These are phyloP conservation scores for Oenanthe sinensis DNA, from an alignment of 129 eudicot species.

Conservation along the genomic window DNA sequence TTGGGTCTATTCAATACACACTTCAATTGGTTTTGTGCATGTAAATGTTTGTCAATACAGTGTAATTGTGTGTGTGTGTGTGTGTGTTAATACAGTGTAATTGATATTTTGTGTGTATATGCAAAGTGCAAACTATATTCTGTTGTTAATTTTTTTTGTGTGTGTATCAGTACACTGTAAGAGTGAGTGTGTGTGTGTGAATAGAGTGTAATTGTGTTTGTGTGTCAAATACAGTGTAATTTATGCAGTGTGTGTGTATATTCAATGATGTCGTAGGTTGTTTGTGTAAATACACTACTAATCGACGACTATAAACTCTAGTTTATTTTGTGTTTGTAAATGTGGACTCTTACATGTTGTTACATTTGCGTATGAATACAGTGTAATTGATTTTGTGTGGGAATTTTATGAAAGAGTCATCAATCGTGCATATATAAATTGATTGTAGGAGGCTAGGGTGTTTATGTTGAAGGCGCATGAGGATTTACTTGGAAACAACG, in stretches of 20 bases:
- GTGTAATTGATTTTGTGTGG: neutral
- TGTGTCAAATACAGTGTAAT: neutral
- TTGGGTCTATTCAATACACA: neutral
- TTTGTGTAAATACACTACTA: neutral
- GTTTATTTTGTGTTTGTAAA: neutral
- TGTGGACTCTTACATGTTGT: neutral
- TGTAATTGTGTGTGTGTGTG: neutral
- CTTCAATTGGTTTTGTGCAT: neutral
- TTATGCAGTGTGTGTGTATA: no score
- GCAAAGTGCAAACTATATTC: no score
- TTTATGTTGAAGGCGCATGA: constrained; percentile 58
- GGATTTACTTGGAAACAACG: constrained; percentile 37
- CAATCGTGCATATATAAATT: constrained; percentile 1
- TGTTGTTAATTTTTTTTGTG: no score
- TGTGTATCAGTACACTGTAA: no score
- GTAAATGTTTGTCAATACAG: neutral
- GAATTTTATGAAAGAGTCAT: no score
- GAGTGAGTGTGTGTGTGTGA: no score
- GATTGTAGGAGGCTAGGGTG: constrained; percentile 54
- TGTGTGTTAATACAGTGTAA: no score
- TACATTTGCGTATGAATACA: neutral
- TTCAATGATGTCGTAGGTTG: no score
- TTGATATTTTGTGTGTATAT: no score
- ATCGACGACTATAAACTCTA: neutral
- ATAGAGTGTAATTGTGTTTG: no score